Percentiles rank a stretch among this genome's conserved stretches.
These are phyloP conservation scores for Penicillium nordicum DNA, from an alignment of 2,329 filamentous ascomycete genomes.

Conservation along the genomic window DNA sequence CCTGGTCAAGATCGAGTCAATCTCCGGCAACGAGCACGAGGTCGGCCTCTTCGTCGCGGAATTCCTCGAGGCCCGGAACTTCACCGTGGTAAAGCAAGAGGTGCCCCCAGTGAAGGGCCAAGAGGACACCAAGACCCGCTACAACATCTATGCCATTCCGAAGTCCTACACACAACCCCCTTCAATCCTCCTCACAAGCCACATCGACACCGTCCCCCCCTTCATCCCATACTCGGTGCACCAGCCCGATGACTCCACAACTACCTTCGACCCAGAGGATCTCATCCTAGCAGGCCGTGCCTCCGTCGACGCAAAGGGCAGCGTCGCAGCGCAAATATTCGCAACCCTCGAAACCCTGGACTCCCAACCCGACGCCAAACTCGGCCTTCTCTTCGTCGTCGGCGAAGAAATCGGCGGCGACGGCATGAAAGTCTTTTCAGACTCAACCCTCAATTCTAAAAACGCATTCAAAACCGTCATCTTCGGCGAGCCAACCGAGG, in stretches of 20 bases:
- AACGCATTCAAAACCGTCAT: slow-evolving; percentile 65
- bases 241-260: slow-evolving; percentile 28
- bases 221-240: slow-evolving; percentile 51
- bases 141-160: slow-evolving; percentile 71
- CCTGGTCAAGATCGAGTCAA: slow-evolving; percentile 70
- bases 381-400: slow-evolving; percentile 62
- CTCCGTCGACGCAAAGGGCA: slow-evolving; percentile 47
- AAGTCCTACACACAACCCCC: slow-evolving; percentile 13
- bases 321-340: slow-evolving; percentile 44
- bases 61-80: slow-evolving; percentile 61
- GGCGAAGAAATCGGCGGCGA: slow-evolving; percentile 79
- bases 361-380: slow-evolving; percentile 36
- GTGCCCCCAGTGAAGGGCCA: slow-evolving; percentile 21
- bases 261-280: slow-evolving; percentile 21
- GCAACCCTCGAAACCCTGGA: slow-evolving; percentile 47
- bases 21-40: slow-evolving; percentile 64
- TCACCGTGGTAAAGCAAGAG: slow-evolving; percentile 60
- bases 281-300: slow-evolving; percentile 45
- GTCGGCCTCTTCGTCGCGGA: slow-evolving; percentile 66
- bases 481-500: slow-evolving; percentile 91
- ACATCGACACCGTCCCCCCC: slow-evolving; percentile 69
- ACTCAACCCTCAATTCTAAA: slow-evolving; percentile 47
- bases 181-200: slow-evolving; percentile 56
- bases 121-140: slow-evolving; percentile 45
- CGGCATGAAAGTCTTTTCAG: slow-evolving; percentile 64